Evolutionary conservation across 2,329 filamentous ascomycete species (phyloP).

Genomic region (Calonectria pseudoreteaudii): DNA sequence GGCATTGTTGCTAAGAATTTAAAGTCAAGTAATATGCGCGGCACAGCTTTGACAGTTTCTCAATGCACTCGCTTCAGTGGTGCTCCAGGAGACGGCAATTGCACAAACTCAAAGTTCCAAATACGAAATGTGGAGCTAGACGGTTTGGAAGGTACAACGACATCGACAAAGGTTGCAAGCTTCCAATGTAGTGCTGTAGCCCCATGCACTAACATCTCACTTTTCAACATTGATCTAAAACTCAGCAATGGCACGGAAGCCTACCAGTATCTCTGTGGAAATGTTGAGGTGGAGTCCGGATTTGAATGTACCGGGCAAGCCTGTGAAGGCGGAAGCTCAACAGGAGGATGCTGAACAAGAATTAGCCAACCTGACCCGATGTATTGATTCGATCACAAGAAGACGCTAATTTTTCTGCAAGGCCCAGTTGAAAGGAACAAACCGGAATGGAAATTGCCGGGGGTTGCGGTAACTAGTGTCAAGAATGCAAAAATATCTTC

Average conservation of each 20-base stretch:
- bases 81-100: not conserved
- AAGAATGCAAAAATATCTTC: too few species aligned
- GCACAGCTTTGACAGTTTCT: not conserved
- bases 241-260: not conserved
- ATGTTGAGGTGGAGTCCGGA: not conserved
- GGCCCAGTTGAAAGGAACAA: not conserved
- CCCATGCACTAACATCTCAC: not conserved
- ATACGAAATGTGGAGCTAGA: not conserved
- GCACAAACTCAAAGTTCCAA: not conserved
- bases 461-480: not conserved
- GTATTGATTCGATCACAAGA: not conserved
- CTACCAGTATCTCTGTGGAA: not conserved
- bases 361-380: fast-evolving
- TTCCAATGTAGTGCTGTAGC: not conserved
- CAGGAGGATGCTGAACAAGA: not conserved
- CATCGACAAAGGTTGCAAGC: not conserved
- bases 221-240: not conserved
- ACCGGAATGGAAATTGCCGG: not conserved
- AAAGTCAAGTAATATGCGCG: not conserved
- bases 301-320: not conserved
- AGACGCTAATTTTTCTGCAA: not conserved
- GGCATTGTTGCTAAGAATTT: not conserved
- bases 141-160: not conserved
- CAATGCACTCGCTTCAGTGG: not conserved
- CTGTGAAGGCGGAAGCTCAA: not conserved